Evolutionary conservation across 2,329 filamentous ascomycete genomes (phyloP).

Genomic region (Drechslerella stenobrocha): DNA sequence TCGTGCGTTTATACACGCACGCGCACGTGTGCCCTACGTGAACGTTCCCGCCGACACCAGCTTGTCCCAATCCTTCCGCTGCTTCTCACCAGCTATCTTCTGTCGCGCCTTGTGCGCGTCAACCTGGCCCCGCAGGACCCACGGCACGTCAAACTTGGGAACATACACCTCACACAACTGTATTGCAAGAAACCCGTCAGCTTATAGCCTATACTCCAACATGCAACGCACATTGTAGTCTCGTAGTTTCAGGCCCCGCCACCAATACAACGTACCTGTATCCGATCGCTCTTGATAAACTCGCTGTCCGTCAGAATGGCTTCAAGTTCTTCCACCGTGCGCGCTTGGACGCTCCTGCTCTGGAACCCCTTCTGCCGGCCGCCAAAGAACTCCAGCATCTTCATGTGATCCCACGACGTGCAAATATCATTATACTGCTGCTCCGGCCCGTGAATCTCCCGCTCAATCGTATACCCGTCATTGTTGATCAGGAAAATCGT

Average conservation of each 20-base stretch:
- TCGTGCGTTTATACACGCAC: background rate
- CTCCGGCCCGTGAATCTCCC: conserved; percentile 62
- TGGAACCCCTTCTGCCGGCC: conserved; percentile 56
- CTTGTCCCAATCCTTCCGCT: conserved; percentile 34
- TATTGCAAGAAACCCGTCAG: no score
- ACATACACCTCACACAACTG: conserved; percentile 43
- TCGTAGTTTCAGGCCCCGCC: no score
- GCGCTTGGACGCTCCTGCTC: conserved; percentile 55
- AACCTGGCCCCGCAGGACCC: conserved; percentile 38
- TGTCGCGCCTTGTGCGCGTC: conserved; percentile 39
- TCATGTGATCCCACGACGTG: conserved; percentile 61
- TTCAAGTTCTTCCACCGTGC: conserved; percentile 59
- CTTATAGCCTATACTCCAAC: no score
- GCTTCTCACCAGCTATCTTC: conserved; percentile 25
- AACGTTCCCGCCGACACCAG: conserved; percentile 28
- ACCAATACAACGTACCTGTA: no score
- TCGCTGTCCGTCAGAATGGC: conserved; percentile 55
- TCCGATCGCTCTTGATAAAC: conserved; percentile 55
- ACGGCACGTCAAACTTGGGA: conserved; percentile 35
- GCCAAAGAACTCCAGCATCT: conserved; percentile 60
- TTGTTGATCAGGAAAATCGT: conserved; percentile 64
- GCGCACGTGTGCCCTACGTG: background rate
- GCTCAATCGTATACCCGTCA: conserved; percentile 65
- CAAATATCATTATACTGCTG: conserved; percentile 63
- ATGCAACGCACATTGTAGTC: no score